Evolutionary conservation across 805 yeast species (phyloP), one percentile per base, ranked within the genome.

Genomic region (Candida chilensis): DNA sequence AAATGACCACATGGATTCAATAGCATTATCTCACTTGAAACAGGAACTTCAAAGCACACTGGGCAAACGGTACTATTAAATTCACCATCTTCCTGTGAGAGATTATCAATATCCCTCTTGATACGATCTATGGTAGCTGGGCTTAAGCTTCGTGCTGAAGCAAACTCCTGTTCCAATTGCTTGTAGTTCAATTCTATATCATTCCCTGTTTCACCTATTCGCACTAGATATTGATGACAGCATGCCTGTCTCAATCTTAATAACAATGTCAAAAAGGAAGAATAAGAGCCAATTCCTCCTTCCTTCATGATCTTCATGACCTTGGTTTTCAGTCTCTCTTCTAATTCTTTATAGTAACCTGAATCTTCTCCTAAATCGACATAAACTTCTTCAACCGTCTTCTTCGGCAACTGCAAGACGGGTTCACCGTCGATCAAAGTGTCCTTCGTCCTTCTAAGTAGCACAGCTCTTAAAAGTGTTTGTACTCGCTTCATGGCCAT

Each of bases 201-300:
- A n/a, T n/a, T n/a, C n/a, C 13, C 25, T 22, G 12, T 19, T 47
- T 46, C 32, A 48, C 67, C 67, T 16, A 63, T 43, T 29, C 57
- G 55, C 28, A 63, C 67, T 29, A 63, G 41, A 30, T 45, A 54
- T 30, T 44, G 45, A 37, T 63, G 69, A 32, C 60, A 52, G 35
- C 68, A 61, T 2, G 69, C 67, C 38, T 63, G 69, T 21, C 69
- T 50, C 35, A 63, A 50, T 18, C 68, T 40, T 13, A 62, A 44
- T 30, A 63, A 58, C 37, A 63, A 51, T 1, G 58, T 50, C 37
- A 63, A 52, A 16, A 60, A 48, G 26, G 43, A 45, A 3, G 60
- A 46, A 11, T 41, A 38, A 18, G 36, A 30, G 12, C 44, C 42
- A 5, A 31, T 26, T 7, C 18, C 29, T 3, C 39, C 25, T 4